phyloP scores from a whole-genome alignment of 306 rosid genomes.

The Hippophae gyantsensis region DNA sequence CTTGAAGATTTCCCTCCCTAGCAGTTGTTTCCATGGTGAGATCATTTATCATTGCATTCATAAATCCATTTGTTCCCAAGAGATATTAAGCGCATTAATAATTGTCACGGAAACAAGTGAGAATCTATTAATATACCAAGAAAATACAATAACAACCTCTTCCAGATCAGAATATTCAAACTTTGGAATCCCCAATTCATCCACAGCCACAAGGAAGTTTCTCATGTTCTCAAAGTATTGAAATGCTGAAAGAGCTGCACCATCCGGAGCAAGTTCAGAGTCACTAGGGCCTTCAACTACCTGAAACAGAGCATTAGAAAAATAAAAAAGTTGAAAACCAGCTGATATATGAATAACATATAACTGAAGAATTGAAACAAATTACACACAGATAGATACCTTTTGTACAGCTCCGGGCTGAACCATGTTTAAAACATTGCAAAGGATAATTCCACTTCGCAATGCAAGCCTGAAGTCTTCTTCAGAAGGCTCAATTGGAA shows the following conservation, averaged over 20 bases:
- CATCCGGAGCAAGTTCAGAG: conserved; percentile 37
- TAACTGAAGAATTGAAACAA: conserved; percentile 1
- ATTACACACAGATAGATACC: conserved; percentile 29
- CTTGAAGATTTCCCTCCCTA: conserved; percentile 89
- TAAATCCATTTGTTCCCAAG: background rate
- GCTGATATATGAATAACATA: conserved; percentile 6
- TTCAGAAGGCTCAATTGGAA: conserved; percentile 92
- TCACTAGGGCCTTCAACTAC: conserved; percentile 51
- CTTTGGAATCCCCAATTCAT: conserved; percentile 63
- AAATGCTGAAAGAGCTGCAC: conserved; percentile 54
- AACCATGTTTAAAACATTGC: conserved; percentile 74
- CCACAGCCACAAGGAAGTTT: conserved; percentile 46
- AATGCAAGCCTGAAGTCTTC: conserved; percentile 74
- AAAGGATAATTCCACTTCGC: conserved; percentile 81
- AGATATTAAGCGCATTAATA: background rate
- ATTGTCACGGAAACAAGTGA: background rate
- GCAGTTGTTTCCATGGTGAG: conserved; percentile 3
- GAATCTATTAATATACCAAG: background rate
- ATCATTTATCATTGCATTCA: background rate
- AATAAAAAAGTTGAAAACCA: background rate
- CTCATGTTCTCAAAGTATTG: conserved; percentile 55
- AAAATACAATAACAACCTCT: conserved; percentile 36
- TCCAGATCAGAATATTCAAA: conserved; percentile 86
- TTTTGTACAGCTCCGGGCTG: conserved; percentile 67
- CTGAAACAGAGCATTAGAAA: conserved; percentile 14